phyloP scores from a whole-genome alignment of 306 rosid species.

The Vigna angularis region DNA sequence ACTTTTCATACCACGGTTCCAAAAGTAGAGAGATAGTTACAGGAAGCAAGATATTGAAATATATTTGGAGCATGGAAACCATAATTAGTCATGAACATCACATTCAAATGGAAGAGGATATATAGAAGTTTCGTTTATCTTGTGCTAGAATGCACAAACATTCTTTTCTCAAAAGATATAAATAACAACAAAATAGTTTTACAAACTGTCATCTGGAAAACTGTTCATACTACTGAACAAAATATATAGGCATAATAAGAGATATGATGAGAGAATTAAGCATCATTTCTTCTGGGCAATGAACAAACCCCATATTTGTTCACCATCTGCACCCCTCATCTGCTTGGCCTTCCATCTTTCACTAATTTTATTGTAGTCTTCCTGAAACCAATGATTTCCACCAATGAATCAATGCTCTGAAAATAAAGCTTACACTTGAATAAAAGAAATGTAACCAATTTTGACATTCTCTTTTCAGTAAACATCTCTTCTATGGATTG shows the following conservation, averaged over 20 bases:
- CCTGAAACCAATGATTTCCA: slow-evolving; percentile 46
- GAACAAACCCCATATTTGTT: slow-evolving; percentile 76
- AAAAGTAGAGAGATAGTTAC: neutral
- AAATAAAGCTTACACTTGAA: neutral
- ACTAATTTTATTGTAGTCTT: slow-evolving; percentile 61
- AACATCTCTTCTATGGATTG: neutral
- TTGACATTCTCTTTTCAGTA: neutral
- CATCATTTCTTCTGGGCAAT: slow-evolving; percentile 76
- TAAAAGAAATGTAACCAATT: neutral
- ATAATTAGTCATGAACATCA: neutral
- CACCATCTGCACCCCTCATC: slow-evolving; percentile 62
- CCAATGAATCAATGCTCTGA: neutral
- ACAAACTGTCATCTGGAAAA: slow-evolving; percentile 21
- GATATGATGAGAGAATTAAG: slow-evolving; percentile 16
- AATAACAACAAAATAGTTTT: slow-evolving; percentile 20
- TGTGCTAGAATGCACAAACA: neutral
- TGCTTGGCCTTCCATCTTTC: slow-evolving; percentile 72
- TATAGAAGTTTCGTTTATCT: slow-evolving; percentile 9
- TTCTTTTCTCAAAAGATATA: neutral
- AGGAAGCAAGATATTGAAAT: neutral
- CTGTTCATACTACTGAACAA: slow-evolving; percentile 19
- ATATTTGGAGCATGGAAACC: neutral
- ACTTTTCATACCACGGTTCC: neutral
- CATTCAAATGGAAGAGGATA: slow-evolving; percentile 21
- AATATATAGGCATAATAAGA: slow-evolving; percentile 1